phyloP scores from a whole-genome alignment of 2,329 filamentous ascomycete genomes.

The Fusarium phyllophilum region DNA sequence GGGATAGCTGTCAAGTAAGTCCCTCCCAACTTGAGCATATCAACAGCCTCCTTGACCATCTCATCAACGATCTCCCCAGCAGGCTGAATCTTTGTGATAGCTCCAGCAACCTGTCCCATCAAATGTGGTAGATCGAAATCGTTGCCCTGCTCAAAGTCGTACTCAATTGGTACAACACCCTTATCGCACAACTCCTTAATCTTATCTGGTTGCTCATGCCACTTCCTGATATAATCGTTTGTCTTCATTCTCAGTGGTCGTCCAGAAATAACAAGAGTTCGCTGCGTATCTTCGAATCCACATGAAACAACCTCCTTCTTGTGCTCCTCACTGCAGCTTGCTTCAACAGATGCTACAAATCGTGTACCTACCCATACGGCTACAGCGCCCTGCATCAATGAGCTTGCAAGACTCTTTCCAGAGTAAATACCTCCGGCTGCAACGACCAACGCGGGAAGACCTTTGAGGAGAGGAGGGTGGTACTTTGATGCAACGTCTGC shows the following conservation, averaged over 20 bases:
- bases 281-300: slow-evolving; percentile 79
- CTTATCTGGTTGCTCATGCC: slow-evolving; percentile 80
- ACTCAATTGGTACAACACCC: slow-evolving; percentile 82
- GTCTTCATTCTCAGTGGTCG: slow-evolving; percentile 81
- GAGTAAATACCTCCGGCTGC: slow-evolving; percentile 90
- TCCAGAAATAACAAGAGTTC: slow-evolving; percentile 85
- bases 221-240: slow-evolving; percentile 84
- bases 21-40: slow-evolving; percentile 70
- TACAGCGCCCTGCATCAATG: slow-evolving; percentile 85
- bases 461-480: slow-evolving; percentile 74
- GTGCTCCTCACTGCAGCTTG: slow-evolving; percentile 81
- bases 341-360: slow-evolving; percentile 86
- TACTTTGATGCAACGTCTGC: slow-evolving; percentile 84
- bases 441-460: slow-evolving; percentile 79
- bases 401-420: slow-evolving; percentile 81
- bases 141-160: slow-evolving; percentile 83
- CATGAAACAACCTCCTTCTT: slow-evolving; percentile 87
- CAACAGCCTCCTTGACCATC: slow-evolving; percentile 83
- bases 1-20: slow-evolving; percentile 61
- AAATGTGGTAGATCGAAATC: slow-evolving; percentile 88
- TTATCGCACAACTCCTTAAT: slow-evolving; percentile 79
- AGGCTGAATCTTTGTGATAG: slow-evolving; percentile 80
- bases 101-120: slow-evolving; percentile 93
- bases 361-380: slow-evolving; percentile 96
- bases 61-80: slow-evolving; percentile 87